These are phyloP conservation scores for Artemisia tridentata DNA, from an alignment of 129 eudicot species.

Conservation along the genomic window DNA sequence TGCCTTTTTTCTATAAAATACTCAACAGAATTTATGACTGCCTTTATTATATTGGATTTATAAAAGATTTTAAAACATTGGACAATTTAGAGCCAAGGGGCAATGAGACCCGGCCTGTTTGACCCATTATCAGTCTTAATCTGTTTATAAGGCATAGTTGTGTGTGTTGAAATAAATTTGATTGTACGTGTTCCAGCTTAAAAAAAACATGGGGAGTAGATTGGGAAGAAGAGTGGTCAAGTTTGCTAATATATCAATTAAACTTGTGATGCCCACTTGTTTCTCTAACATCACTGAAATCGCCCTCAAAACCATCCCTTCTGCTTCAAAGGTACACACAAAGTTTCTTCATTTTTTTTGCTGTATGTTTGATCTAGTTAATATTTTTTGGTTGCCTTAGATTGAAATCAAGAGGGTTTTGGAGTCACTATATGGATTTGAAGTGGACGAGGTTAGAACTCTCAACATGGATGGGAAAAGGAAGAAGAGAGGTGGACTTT, in stretches of 20 bases:
- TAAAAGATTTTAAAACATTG: too few species aligned
- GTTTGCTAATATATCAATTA: constrained; percentile 85
- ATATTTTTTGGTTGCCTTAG: constrained; percentile 34
- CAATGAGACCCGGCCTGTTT: background rate
- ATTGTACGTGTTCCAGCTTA: constrained; percentile 2
- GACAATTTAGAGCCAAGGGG: background rate
- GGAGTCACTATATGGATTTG: constrained; percentile 87
- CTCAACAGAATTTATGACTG: constrained; percentile 30
- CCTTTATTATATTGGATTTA: too few species aligned
- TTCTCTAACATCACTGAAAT: constrained; percentile 87
- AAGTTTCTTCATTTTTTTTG: background rate
- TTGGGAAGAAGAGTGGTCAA: constrained; percentile 75
- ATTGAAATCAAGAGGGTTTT: constrained; percentile 84
- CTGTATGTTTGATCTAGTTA: background rate
- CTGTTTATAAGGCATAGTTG: background rate
- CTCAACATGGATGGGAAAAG: constrained; percentile 94
- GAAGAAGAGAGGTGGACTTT: constrained; percentile 86
- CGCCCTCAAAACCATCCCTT: constrained; percentile 93
- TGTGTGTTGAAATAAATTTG: constrained; percentile 3
- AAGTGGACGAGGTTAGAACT: constrained; percentile 81
- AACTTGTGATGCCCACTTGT: constrained; percentile 86
- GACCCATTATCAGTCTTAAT: background rate
- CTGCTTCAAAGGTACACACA: constrained; percentile 82
- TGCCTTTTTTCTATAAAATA: too few species aligned
- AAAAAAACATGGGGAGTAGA: constrained; percentile 79